phyloP scores from a whole-genome alignment of 2,329 filamentous ascomycete genomes.

The Epichloe glyceriae region DNA sequence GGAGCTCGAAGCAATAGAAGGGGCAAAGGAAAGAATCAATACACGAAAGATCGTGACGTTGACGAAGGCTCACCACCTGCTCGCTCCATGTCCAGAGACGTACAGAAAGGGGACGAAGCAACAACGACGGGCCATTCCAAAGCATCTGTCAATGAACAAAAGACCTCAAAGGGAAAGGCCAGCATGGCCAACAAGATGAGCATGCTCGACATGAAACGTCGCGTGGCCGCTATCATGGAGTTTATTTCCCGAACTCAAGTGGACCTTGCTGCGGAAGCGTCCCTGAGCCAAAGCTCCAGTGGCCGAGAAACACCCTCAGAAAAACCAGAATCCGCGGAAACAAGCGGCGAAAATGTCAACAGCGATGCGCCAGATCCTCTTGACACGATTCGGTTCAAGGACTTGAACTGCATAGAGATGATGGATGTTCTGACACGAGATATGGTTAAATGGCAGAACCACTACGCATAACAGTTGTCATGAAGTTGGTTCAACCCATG shows the following conservation, averaged over 20 bases:
- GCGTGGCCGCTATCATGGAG: slow-evolving; percentile 72
- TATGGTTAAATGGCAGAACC: slow-evolving; percentile 74
- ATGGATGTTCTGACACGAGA: slow-evolving; percentile 76
- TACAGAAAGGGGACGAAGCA: slow-evolving; percentile 25
- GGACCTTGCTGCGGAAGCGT: slow-evolving; percentile 60
- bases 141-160: slow-evolving; percentile 30
- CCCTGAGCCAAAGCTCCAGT: slow-evolving; percentile 25
- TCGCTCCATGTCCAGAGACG: slow-evolving; percentile 40
- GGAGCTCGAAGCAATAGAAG: slow-evolving; percentile 50
- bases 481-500: background rate
- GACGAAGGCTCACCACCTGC: slow-evolving; percentile 46
- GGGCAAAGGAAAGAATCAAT: slow-evolving; percentile 66
- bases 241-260: slow-evolving; percentile 84
- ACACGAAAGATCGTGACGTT: slow-evolving; percentile 60
- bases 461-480: slow-evolving; percentile 34
- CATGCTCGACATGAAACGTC: slow-evolving; percentile 78
- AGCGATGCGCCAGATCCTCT: slow-evolving; percentile 13
- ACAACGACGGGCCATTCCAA: slow-evolving; percentile 22
- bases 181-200: slow-evolving; percentile 55
- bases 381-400: slow-evolving; percentile 49
- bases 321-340: slow-evolving; percentile 22
- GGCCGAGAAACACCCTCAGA: slow-evolving; percentile 22
- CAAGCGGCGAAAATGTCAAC: slow-evolving; percentile 21
- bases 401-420: slow-evolving; percentile 72
- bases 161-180: slow-evolving; percentile 38